Evolutionary conservation across 129 eudicot genomes (phyloP), one percentile per base, ranked within the genome.

Genomic region (Gnaphalium uliginosum): DNA sequence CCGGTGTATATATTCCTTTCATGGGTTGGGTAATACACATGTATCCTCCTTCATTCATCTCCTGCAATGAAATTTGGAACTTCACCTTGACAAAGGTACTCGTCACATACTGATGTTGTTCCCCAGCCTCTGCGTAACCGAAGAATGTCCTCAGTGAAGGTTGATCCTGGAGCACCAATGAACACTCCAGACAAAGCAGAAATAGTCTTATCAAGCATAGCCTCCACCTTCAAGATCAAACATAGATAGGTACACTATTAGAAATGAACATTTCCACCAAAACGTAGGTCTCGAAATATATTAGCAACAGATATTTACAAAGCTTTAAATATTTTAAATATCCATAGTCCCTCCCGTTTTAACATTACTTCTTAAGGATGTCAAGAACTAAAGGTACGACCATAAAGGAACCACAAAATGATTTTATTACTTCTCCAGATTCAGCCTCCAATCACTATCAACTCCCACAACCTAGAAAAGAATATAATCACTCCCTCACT

Each of bases 161-260:
- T 94, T 41, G 98, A 94, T 30, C 98, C 98, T 27, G 90, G 81
- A 18, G 97, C 79, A 50, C 98, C 98, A 35, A 94, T 87, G 72
- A 90, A 94, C 76, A 88, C 98, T 1, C 82, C 73, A 4, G 98
- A 90, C 72, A 94, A 62, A 11, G 97, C 97, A 77, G 89, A 94
- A 0, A 94, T 90, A 4, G 93, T 90, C 85, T 94, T 94, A 80
- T 92, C 98, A 75, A 94, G 89, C 98, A 94, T 94, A 0, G 98
- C 98, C 71, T 94, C 98, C 86, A 94, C 98, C 98, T 94, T 63
- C 83, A 83, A 27, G 27, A 73, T 39, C 46, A 58, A 65, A 29
- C 15, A 35, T 24, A 25, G 39, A 81, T 23, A 26, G 51, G 22
- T 46, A 60, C 5, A 67, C 60, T 39, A 64, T 48, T 26, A 63